These are phyloP conservation scores for Sequoiadendron giganteum DNA, from an alignment of 75 land plant genomes.

Conservation along the genomic window DNA sequence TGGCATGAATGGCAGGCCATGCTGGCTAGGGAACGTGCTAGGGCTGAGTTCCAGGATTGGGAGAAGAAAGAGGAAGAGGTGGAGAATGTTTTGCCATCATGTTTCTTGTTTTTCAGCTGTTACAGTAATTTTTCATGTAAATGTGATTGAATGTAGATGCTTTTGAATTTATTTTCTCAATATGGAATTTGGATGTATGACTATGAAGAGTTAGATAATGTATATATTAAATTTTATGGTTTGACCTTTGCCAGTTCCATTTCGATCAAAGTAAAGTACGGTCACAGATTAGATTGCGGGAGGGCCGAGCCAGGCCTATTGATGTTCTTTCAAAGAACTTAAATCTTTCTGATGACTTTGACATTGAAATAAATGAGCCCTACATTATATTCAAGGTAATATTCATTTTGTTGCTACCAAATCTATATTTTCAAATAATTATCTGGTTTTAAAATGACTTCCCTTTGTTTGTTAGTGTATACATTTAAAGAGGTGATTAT, in stretches of 20 bases:
- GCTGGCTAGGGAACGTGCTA: conserved; percentile 93
- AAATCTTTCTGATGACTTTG: conserved; percentile 76
- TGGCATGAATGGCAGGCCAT: conserved; percentile 52
- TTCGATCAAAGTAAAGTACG: conserved; percentile 99
- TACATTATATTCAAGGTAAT: conserved; percentile 91
- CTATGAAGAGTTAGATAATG: not conserved
- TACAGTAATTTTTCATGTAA: not conserved
- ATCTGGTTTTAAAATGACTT: not conserved
- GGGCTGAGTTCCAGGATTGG: conserved; percentile 98
- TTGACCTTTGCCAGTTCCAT: conserved; percentile 72
- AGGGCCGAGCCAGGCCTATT: conserved; percentile 94
- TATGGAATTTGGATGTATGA: not conserved
- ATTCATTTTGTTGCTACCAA: not conserved
- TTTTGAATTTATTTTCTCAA: not conserved
- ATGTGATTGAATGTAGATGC: not conserved
- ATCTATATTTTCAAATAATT: not conserved
- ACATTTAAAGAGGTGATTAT: not conserved
- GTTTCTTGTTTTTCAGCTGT: not conserved
- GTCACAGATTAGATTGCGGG: conserved; percentile 87
- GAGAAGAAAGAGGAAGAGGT: conserved; percentile 99
- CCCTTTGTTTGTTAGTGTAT: not conserved
- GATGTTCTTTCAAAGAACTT: conserved; percentile 86
- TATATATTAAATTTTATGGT: not conserved
- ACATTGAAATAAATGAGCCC: conserved; percentile 88
- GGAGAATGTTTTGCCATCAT: conserved; percentile 7